Conservation (phyloP, 331 rosid genomes). For the Dryas integrifolia region DNA sequence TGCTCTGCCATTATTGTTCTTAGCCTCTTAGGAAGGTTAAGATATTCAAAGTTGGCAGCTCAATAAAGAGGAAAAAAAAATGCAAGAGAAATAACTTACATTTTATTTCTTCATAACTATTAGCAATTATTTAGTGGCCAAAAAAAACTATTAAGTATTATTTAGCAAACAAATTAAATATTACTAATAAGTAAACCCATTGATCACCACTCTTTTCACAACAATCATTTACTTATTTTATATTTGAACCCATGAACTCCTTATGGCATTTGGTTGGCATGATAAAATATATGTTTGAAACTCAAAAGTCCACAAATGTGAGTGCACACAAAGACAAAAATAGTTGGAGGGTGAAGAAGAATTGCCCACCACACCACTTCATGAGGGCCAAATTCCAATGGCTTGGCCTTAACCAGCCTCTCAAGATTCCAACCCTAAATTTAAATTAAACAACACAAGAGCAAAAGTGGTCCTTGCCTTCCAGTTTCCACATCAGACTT, state of each 20-base stretch:
- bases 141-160: no score
- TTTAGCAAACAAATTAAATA: no score
- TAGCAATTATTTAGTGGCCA: no score
- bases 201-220: no score
- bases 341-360: background rate
- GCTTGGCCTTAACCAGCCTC: background rate
- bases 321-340: background rate
- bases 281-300: no score
- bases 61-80: background rate
- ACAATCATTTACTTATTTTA: no score
- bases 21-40: background rate
- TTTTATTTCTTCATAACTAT: background rate
- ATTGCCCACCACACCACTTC: background rate
- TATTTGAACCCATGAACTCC: background rate
- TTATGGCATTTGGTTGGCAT: background rate
- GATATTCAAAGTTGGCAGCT: background rate
- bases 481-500: background rate
- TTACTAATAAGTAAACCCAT: background rate
- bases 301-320: background rate
- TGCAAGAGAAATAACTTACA: no score
- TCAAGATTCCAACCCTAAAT: background rate
- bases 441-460: background rate
- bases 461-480: background rate
- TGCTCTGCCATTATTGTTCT: background rate
- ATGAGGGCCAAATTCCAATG: background rate